These are phyloP conservation scores for Sordariomycetes sp. DNA, from an alignment of 2,329 filamentous ascomycete genomes.

Conservation along the genomic window DNA sequence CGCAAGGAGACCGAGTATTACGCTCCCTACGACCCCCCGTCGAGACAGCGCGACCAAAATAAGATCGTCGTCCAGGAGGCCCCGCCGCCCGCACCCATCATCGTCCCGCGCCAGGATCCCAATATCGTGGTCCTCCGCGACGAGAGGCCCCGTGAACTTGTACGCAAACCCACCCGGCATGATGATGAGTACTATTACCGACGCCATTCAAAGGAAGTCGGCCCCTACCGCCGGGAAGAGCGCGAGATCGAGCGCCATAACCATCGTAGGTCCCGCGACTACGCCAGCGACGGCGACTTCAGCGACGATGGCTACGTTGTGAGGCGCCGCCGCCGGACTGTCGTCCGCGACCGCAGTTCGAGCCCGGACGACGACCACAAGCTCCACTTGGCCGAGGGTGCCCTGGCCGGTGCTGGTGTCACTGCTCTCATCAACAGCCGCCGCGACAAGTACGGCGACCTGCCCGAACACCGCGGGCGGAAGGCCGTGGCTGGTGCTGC, in stretches of 20 bases:
- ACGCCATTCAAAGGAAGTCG: slow-evolving; percentile 31
- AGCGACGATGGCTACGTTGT: slow-evolving; percentile 36
- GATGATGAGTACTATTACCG: slow-evolving; percentile 43
- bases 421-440: slow-evolving; percentile 48
- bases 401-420: slow-evolving; percentile 50
- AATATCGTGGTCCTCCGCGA: slow-evolving; percentile 31
- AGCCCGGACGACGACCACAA: slow-evolving; percentile 32
- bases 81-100: slow-evolving; percentile 37
- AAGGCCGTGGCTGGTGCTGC: slow-evolving; percentile 53
- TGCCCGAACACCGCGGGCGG: slow-evolving; percentile 39
- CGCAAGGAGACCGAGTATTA: slow-evolving; percentile 55
- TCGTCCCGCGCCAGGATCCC: slow-evolving; percentile 34
- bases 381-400: slow-evolving; percentile 53
- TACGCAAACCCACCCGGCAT: slow-evolving; percentile 18
- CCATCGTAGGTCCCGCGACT: slow-evolving; percentile 23
- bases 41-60: slow-evolving; percentile 46
- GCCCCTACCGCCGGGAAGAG: slow-evolving; percentile 21
- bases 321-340: slow-evolving; percentile 33
- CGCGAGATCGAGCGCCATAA: slow-evolving; percentile 18
- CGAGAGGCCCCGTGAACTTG: slow-evolving; percentile 25
- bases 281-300: slow-evolving; percentile 22
- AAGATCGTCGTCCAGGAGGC: slow-evolving; percentile 52
- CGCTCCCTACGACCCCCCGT: slow-evolving; percentile 35
- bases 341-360: slow-evolving; percentile 36
- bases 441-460: slow-evolving; percentile 36